Conservation (phyloP, 169 alveolate genomes). For the Blepharisma undulans region DNA sequence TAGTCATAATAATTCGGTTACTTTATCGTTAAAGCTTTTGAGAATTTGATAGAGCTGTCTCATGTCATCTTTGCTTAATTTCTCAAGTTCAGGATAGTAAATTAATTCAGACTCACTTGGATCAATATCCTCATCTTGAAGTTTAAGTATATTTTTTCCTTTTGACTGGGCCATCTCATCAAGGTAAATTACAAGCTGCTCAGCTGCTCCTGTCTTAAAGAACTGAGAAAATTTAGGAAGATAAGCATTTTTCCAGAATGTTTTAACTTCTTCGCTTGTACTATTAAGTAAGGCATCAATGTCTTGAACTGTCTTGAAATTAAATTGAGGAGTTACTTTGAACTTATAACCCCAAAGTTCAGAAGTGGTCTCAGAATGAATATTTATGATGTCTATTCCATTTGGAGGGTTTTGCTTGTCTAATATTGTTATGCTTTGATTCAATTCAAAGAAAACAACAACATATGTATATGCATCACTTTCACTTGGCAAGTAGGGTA, state of each 20-base stretch:
- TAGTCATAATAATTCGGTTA: neutral
- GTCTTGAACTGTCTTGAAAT: too few species aligned
- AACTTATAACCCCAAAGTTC: slow-evolving; percentile 21
- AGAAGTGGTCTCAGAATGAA: neutral
- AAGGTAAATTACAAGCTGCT: neutral
- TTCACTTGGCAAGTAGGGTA: too few species aligned
- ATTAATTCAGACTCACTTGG: slow-evolving; percentile 19
- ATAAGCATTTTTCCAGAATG: neutral
- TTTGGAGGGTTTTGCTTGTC: neutral
- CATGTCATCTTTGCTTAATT: slow-evolving; percentile 11
- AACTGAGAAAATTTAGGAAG: neutral
- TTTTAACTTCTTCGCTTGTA: neutral
- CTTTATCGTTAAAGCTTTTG: neutral
- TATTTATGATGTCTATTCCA: neutral
- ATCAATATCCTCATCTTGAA: neutral
- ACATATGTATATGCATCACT: neutral
- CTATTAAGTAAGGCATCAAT: neutral
- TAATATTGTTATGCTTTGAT: neutral
- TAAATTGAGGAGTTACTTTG: neutral
- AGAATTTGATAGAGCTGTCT: slow-evolving; percentile 2
- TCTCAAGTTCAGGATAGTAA: slow-evolving; percentile 28
- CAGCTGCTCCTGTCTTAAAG: slow-evolving; percentile 9
- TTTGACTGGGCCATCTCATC: neutral
- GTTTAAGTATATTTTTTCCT: neutral
- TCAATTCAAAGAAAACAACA: neutral